phyloP scores from a whole-genome alignment of 2,329 filamentous ascomycete genomes.

The Cadophora sp. region DNA sequence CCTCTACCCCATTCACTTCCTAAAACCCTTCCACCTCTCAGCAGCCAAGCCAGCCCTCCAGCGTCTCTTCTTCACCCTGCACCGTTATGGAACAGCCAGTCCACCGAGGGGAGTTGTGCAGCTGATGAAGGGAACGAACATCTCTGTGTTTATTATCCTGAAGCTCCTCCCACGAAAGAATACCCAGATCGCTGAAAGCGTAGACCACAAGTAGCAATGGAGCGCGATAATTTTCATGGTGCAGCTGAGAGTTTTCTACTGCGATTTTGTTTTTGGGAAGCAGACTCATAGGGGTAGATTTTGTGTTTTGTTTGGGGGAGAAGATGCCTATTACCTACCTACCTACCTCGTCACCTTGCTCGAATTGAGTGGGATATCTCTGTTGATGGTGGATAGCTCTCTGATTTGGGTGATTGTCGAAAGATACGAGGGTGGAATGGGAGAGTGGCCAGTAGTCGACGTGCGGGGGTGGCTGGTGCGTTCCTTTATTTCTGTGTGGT shows the following conservation, averaged over 20 bases:
- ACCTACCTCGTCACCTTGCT: background rate
- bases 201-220: background rate
- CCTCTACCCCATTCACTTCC: background rate
- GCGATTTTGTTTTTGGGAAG: background rate
- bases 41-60: background rate
- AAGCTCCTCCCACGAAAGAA: background rate
- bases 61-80: background rate
- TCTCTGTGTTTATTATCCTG: background rate
- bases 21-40: background rate
- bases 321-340: too few relatives aligned
- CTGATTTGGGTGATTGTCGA: too few relatives aligned
- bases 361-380: background rate
- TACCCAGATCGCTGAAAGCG: background rate
- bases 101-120: background rate
- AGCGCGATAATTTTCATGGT: slow-evolving; percentile 1
- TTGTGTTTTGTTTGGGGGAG: background rate
- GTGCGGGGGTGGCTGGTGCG: too few relatives aligned
- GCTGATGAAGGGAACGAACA: slow-evolving; percentile 1
- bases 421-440: too few relatives aligned
- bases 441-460: too few relatives aligned
- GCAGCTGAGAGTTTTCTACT: slow-evolving; percentile 7
- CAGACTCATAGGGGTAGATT: background rate
- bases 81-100: background rate
- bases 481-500: too few relatives aligned
- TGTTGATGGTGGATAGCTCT: background rate